Evolutionary conservation across 495 filamentous ascomycete genomes (phyloP).

Genomic region (Hypoxylon subgilvum): DNA sequence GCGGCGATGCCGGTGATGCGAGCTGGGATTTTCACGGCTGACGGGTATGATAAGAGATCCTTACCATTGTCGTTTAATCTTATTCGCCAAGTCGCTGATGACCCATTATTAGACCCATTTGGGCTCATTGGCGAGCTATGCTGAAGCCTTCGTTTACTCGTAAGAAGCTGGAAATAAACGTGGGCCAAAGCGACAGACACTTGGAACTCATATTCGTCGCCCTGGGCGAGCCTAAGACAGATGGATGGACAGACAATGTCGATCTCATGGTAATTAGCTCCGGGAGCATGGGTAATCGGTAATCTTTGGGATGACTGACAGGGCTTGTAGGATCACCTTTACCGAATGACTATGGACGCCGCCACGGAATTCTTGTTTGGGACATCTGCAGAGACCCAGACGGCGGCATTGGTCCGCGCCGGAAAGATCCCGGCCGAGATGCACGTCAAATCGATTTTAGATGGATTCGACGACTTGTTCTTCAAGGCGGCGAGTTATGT

Average conservation of each 20-base stretch:
- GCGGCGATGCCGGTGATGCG: conserved; percentile 13
- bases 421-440: conserved; percentile 19
- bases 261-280: conserved; percentile 4
- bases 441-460: conserved; percentile 27
- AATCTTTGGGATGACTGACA: background rate
- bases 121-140: conserved; percentile 14
- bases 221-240: background rate
- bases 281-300: background rate
- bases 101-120: conserved; percentile 1
- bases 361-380: conserved; percentile 72
- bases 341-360: conserved; percentile 63
- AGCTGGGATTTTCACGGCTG: conserved; percentile 7
- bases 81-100: background rate
- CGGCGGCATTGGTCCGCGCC: conserved; percentile 14
- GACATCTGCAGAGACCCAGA: conserved; percentile 32
- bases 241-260: conserved; percentile 14
- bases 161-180: conserved; percentile 2
- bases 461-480: conserved; percentile 33
- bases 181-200: conserved; percentile 14
- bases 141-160: conserved; percentile 15
- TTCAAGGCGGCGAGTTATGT: conserved; percentile 12
- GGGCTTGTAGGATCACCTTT: conserved; percentile 6
- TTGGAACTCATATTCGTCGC: conserved; percentile 11
- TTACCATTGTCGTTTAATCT: background rate
- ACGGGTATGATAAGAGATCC: conserved; percentile 5